A percentile compares a stretch with the other conserved stretches of the same genome.
These are phyloP conservation scores for Apiosordaria backusii DNA, from an alignment of 495 filamentous ascomycete species.

Conservation along the genomic window DNA sequence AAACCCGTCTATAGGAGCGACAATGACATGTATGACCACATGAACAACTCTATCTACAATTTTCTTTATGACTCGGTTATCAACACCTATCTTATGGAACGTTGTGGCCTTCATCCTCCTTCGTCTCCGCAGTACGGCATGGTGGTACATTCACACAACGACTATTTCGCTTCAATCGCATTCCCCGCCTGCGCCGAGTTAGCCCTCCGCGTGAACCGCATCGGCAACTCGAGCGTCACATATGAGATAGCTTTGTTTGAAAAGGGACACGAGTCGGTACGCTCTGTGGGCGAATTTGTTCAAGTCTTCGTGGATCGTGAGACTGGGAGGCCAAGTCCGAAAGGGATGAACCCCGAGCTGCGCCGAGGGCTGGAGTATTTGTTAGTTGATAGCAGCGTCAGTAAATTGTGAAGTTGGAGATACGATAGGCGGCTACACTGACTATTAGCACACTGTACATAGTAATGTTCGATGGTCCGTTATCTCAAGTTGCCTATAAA, in stretches of 20 bases:
- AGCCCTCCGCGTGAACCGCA: constrained; percentile 73
- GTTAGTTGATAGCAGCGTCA: too few species aligned
- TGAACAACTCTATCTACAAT: constrained; percentile 82
- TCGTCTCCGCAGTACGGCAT: constrained; percentile 68
- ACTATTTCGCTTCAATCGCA: constrained; percentile 79
- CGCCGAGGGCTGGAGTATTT: constrained; percentile 52
- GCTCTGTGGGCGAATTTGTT: constrained; percentile 79
- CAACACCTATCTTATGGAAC: constrained; percentile 80
- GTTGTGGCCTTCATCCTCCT: constrained; percentile 72
- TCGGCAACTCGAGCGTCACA: constrained; percentile 83
- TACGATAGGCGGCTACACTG: too few species aligned
- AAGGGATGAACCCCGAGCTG: constrained; percentile 56
- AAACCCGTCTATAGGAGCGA: constrained; percentile 59
- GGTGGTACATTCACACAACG: constrained; percentile 76
- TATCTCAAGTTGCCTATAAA: too few species aligned
- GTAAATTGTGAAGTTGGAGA: too few species aligned
- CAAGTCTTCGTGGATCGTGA: constrained; percentile 85
- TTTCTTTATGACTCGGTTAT: constrained; percentile 83
- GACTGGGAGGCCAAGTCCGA: constrained; percentile 58
- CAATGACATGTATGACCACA: constrained; percentile 93
- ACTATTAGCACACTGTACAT: too few species aligned
- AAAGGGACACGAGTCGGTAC: constrained; percentile 66
- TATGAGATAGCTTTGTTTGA: constrained; percentile 92
- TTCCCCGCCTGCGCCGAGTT: constrained; percentile 83
- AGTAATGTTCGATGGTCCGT: too few species aligned